A percentile compares a stretch with the other conserved stretches of the same genome.
These are phyloP conservation scores for Pleurostoma richardsiae DNA, from an alignment of 2,329 filamentous ascomycete genomes.

Conservation along the genomic window DNA sequence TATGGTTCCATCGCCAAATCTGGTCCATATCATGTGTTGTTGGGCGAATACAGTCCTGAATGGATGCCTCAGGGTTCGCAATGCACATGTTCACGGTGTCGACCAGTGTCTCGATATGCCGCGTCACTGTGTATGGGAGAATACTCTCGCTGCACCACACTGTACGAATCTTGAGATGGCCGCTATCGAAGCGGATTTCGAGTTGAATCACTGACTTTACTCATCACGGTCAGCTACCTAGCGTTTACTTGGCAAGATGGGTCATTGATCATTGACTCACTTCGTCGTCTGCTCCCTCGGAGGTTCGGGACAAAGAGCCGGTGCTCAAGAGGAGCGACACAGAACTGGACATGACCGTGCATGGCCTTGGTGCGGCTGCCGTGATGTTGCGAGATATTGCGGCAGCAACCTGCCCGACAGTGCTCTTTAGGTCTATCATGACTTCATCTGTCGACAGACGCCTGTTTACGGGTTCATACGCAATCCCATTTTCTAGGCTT, in stretches of 20 bases:
- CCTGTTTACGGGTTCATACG: constrained; percentile 10
- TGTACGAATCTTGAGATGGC: constrained; percentile 27
- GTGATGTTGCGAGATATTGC: constrained; percentile 20
- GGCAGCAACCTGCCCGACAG: constrained; percentile 16
- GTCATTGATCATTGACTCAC: constrained; percentile 10
- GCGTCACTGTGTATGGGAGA: constrained; percentile 33
- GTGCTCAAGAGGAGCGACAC: constrained; percentile 12
- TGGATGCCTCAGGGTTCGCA: constrained; percentile 16
- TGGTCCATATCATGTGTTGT: constrained; percentile 18
- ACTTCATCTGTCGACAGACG: constrained; percentile 23
- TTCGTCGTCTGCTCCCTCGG: constrained; percentile 13
- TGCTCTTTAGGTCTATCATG: constrained; percentile 23
- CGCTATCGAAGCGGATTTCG: constrained; percentile 19
- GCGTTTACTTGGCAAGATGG: no score
- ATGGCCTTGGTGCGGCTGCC: not conserved
- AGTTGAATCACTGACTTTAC: constrained; percentile 24
- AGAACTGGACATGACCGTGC: not conserved
- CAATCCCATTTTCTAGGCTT: constrained; percentile 5
- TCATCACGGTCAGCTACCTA: not conserved
- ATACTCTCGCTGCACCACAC: constrained; percentile 33
- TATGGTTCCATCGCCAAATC: constrained; percentile 42
- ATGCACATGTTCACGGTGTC: constrained; percentile 31
- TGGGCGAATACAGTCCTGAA: constrained; percentile 25
- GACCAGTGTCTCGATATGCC: constrained; percentile 33
- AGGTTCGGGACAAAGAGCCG: constrained; percentile 3